These are phyloP conservation scores for Wickerhamiella allomyrinae DNA, from an alignment of 805 yeast genomes.

Conservation along the genomic window DNA sequence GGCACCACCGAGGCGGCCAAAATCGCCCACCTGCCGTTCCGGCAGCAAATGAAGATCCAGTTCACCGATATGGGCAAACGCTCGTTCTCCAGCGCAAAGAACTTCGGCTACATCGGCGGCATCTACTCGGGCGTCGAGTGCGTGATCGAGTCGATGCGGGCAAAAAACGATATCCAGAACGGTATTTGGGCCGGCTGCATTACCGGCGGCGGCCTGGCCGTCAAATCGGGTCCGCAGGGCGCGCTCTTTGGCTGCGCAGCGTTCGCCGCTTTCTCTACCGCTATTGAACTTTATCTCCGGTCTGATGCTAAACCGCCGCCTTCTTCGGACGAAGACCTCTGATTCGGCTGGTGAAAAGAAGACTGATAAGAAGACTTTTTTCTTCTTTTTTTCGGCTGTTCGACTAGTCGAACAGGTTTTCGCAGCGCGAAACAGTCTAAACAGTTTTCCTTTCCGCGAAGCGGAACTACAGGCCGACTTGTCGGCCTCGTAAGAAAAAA, in stretches of 20 bases:
- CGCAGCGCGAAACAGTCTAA: too few relatives aligned
- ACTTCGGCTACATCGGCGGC: constrained; percentile 85
- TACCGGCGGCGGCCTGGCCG: constrained; percentile 91
- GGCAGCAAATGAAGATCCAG: constrained; percentile 83
- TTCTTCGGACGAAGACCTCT: constrained; percentile 63
- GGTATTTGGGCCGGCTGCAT: constrained; percentile 90
- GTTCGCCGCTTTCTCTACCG: constrained; percentile 76
- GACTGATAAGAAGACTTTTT: too few relatives aligned
- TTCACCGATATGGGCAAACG: constrained; percentile 84
- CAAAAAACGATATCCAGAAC: constrained; percentile 82
- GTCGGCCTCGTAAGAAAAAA: too few relatives aligned
- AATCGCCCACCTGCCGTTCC: constrained; percentile 74
- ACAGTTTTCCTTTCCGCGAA: too few relatives aligned
- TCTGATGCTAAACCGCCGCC: constrained; percentile 79
- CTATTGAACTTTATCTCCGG: constrained; percentile 66
- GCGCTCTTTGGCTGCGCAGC: constrained; percentile 91
- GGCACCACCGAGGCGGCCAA: constrained; percentile 34
- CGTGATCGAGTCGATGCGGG: constrained; percentile 68
- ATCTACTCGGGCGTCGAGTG: constrained; percentile 90
- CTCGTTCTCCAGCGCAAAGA: constrained; percentile 79
- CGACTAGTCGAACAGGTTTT: too few relatives aligned
- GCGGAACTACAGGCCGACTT: too few relatives aligned
- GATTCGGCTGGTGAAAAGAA: too few relatives aligned
- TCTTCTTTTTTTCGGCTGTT: too few relatives aligned
- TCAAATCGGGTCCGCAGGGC: constrained; percentile 87